A percentile compares a stretch with the other conserved stretches of the same genome.
Evolutionary conservation across 352 stramenopile species (phyloP).

Genomic region (Phytophthora cactorum): DNA sequence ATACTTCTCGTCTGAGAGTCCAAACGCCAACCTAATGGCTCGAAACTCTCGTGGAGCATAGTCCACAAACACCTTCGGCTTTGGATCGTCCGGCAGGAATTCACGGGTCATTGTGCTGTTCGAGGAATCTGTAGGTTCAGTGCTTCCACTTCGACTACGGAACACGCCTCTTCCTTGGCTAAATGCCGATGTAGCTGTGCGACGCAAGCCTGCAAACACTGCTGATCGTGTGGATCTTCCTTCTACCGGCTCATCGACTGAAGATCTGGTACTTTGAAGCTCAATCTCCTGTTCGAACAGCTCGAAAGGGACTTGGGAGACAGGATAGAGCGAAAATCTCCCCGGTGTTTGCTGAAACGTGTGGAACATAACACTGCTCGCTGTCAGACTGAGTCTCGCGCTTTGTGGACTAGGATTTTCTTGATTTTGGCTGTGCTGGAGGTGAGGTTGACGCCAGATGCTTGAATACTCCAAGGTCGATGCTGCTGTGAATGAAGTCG

Average conservation of each 20-base stretch:
- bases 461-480: slow-evolving; percentile 14
- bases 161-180: slow-evolving; percentile 42
- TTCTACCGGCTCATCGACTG: slow-evolving; percentile 23
- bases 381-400: slow-evolving; percentile 12
- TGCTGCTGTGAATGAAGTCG: slow-evolving; percentile 27
- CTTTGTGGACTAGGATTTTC: slow-evolving; percentile 16
- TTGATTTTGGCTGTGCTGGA: slow-evolving; percentile 34
- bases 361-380: slow-evolving; percentile 28
- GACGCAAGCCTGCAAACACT: slow-evolving; percentile 56
- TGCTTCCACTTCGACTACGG: slow-evolving; percentile 31
- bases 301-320: slow-evolving; percentile 79
- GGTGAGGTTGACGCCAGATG: slow-evolving; percentile 26
- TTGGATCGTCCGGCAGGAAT: slow-evolving; percentile 49
- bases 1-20: slow-evolving; percentile 74
- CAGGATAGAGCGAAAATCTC: slow-evolving; percentile 68
- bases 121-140: slow-evolving; percentile 14
- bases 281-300: slow-evolving; percentile 82
- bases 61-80: slow-evolving; percentile 81
- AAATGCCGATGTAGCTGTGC: slow-evolving; percentile 48
- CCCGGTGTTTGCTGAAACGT: slow-evolving; percentile 34
- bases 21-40: slow-evolving; percentile 62
- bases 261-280: slow-evolving; percentile 56
- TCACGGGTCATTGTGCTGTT: slow-evolving; percentile 21
- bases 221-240: slow-evolving; percentile 34
- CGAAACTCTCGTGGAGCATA: slow-evolving; percentile 75